These are phyloP conservation scores for Cicer yamashitae DNA, from an alignment of 306 rosid genomes.

Conservation along the genomic window DNA sequence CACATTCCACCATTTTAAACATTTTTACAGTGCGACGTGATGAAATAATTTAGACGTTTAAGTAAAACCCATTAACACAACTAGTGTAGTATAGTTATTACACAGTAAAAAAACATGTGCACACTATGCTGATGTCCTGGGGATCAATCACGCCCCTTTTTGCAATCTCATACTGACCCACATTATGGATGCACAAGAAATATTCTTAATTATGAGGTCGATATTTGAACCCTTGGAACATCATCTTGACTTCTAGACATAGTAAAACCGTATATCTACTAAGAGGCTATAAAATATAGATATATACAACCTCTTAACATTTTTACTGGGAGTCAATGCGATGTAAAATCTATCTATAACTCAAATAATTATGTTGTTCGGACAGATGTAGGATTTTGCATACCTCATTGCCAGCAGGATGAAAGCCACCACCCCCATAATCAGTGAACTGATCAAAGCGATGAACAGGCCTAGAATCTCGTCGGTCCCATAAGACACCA, in stretches of 20 bases:
- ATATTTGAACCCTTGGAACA: neutral
- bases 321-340: neutral
- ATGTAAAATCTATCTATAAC: conserved; percentile 21
- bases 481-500: conserved; percentile 93
- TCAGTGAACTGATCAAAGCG: conserved; percentile 98
- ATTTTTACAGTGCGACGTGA: neutral
- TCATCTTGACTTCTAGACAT: conserved; percentile 5
- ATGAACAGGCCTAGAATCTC: conserved; percentile 75
- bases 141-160: neutral
- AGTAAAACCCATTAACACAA: neutral
- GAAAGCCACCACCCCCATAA: conserved; percentile 99
- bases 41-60: neutral
- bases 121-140: conserved; percentile 9
- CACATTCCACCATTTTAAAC: neutral
- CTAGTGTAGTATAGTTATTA: neutral
- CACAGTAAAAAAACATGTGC: neutral
- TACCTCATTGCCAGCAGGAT: conserved; percentile 99
- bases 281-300: too few relatives aligned
- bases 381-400: conserved; percentile 32
- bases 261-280: neutral
- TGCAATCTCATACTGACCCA: conserved; percentile 7
- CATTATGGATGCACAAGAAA: neutral
- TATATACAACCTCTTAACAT: neutral
- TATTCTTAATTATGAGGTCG: neutral
- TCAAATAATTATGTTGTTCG: neutral